Evolutionary conservation across 495 filamentous ascomycete genomes (phyloP), one percentile per base, ranked within the genome.

Genomic region (Penicillium coprophilum): DNA sequence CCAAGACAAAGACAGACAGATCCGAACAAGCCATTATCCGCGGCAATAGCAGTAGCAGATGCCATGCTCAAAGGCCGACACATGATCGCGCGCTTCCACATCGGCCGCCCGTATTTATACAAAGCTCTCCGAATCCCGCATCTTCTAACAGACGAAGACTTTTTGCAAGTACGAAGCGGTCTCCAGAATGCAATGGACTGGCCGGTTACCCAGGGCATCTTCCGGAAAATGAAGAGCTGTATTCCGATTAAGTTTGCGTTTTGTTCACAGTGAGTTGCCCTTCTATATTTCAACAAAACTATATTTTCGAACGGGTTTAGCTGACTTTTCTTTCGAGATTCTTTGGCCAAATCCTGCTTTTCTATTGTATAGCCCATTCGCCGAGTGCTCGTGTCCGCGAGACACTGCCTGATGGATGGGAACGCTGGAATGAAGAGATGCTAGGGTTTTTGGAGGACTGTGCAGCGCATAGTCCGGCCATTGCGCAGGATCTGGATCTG

Each of bases 201-300:
- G 76, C 76, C 76, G 11, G 62, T 79, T 3, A 65, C 71, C 2
- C 66, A 69, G 21, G 76, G 76, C 12, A 69, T 77, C 28, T 79
- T 79, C 52, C 63, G 64, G n/a, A 62, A 69, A 19, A 79, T 79
- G 76, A 77, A 71, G 53, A 76, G 73, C 46, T 79, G 76, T 41
- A 77, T 79, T 36, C 76, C 76, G 20, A 75, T 79, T 30, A 73
- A 66, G 39, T 79, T 79, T 57, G 74, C 74, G 1, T 79, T 79
- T 58, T 79, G 76, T 57, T 79, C 76, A 7, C 76, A 79, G 74
- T 78, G 56, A 49, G 75, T 66, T 21, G 32, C 11, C 10, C 23
- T 31, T 54, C 34, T 27, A 17, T 21, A 12, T 23, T n/a, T 2
- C 7, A 7, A 38, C n/a, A n/a, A 15, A 5, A 15, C 11, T 34